Evolutionary conservation across 495 filamentous ascomycete genomes (phyloP), one percentile per base, ranked within the genome.

Genomic region (Penicillium riverlandense): DNA sequence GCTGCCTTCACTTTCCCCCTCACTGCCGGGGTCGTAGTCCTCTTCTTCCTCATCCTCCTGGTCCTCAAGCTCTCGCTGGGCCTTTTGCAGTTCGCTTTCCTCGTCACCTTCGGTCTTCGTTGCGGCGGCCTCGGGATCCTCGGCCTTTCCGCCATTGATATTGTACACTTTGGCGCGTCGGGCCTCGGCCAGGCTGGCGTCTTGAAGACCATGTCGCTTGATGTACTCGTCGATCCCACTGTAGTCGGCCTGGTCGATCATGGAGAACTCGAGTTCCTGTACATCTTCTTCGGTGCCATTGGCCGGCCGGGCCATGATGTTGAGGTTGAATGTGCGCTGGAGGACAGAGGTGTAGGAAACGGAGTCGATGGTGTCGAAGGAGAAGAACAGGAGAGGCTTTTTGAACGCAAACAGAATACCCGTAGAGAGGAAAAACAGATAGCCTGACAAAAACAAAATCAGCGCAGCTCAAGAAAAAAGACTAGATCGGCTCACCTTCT

Each of bases 331-430:
- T 0, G 92, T 97, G 7, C 88, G 80, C 52, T 92, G 89, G 5
- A 97, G 74, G 38, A 98, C 84, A 29, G 77, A 89, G 4, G 88
- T 95, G 58, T 96, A 97, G 40, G 84, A 90, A 11, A 96, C 76
- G 8, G 85, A 85, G 3, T 82, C 80, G 40, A 97, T 84, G 33
- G 74, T 69, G 36, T 85, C 79, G 37, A 94, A 85, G 3, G 88
- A 80, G 48, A 97, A 82, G 70, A 88, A 96, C 11, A 88, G 54
- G 16, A 98, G 68, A 0, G 92, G 92, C 57, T 98, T 98, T 63
- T 96, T 96, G 77, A 95, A 97, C 1, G 81, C 90, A 73, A 86
- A 98, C 28, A 98, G 59, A 37, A 98, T 91, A 2, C 92, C 92
- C 14, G 75, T 82, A 35, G 84, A 78, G 7, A 96, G 72, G 58